Evolutionary conservation across 1,139 yeast species (phyloP).

Genomic region (Sugiyamaella xylanicola): DNA sequence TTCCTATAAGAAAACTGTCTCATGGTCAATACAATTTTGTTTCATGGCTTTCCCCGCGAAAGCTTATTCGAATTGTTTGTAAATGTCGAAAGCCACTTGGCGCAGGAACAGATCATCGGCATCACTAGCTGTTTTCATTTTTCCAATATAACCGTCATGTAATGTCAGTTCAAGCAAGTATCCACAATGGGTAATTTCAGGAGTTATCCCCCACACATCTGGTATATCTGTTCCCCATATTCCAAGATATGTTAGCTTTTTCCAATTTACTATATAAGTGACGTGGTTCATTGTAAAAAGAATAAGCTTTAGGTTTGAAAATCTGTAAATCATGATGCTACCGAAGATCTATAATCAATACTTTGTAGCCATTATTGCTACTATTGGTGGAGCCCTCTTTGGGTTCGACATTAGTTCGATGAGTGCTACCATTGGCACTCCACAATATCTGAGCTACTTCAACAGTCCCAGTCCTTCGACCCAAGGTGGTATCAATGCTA

Average conservation of each 20-base stretch:
- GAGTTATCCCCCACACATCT: slow-evolving; percentile 1
- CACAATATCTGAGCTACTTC: slow-evolving; percentile 52
- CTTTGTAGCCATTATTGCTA: slow-evolving; percentile 53
- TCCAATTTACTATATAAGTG: background rate
- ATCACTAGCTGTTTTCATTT: background rate
- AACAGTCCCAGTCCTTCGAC: slow-evolving; percentile 48
- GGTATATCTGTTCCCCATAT: background rate
- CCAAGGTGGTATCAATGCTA: slow-evolving; percentile 85
- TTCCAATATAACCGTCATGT: slow-evolving; percentile 3
- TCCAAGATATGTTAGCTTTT: background rate
- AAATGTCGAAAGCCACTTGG: no score
- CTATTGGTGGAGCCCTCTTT: slow-evolving; percentile 90
- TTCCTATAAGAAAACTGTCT: no score
- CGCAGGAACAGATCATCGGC: slow-evolving; percentile 2
- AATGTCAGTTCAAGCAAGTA: background rate
- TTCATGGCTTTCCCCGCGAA: no score
- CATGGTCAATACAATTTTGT: background rate
- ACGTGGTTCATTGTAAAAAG: background rate
- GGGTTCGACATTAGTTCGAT: slow-evolving; percentile 95
- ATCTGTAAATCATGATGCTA: slow-evolving; percentile 9
- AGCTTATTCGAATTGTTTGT: no score
- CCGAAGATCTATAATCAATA: slow-evolving; percentile 42
- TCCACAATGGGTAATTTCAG: background rate
- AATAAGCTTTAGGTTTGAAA: background rate
- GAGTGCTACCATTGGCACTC: slow-evolving; percentile 77